Base-by-base conservation (phyloP, 1,139 yeast species). In the Taphrina flavorubra region DNA sequence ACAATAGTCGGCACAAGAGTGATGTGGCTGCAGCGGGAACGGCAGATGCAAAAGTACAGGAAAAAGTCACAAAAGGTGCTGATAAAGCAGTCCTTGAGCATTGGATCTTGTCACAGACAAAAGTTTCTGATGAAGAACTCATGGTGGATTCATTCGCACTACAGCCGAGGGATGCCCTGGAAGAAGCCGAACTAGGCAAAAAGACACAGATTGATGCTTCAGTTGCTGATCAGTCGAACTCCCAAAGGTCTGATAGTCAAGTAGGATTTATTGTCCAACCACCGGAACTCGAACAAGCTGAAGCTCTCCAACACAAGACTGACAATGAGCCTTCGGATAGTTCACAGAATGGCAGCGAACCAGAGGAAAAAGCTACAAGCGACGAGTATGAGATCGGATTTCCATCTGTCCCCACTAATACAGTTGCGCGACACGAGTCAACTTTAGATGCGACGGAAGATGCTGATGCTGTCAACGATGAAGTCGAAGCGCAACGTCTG, bases 131-230 rank as follows among this genome's bases (percentile, higher is more conserved):
- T 39, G 62, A 14, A 25, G 62, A 58, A 34, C 53, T 58, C 14
- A 58, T 44, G 62, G 44, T 58, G 2, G 62, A 58, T 44, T 58
- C 62, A 10, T 42, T 25, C 25, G 62, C 62, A 10, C 25, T 58
- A n/a, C 39, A 25, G 44, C 62, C 62, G 11, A 25, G 14, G 25
- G 14, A 10, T 20, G 37, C 53, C 39, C 2, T 16, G n/a, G 58
- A 53, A 36, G 42, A 31, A 16, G 13, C 31, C 8, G 25, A 31
- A 2, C 1, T 13, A 42, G 34, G 11, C n/a, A 36, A 31, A 18
- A 42, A 34, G 16, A n/a, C n/a, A 7, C n/a, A 44, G 18, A 7
- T n/a, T 7, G 47, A 14, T n/a, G 47, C 18, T 44, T 7, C 18
- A 44, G 18, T 13, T 13, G 47, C 47, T 14, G 47, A 44, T n/a